Base-by-base conservation (phyloP, 106 monocot genomes). In the Dendrobium catenatum region DNA sequence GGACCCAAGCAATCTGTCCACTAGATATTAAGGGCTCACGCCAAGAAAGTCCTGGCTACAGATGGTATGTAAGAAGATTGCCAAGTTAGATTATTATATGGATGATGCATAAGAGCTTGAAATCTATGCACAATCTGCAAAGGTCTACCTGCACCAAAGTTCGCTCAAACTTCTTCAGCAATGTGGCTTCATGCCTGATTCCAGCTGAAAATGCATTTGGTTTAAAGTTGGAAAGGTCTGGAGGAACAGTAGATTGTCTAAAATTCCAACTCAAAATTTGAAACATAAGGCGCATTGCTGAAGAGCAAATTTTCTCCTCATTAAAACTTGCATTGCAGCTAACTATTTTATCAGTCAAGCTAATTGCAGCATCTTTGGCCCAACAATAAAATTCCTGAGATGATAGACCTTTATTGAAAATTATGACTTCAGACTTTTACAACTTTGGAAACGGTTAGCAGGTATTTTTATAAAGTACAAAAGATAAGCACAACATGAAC, bases 261-360 rank as follows among this genome's bases (percentile, higher is more conserved):
- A 99, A 99, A 83, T 91, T 88, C 98, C 98, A 99, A 86, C 86
- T 99, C 84, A 99, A 80, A 82, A 99, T 93, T 77, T 95, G 90
- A 79, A 88, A 87, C 98, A 99, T 99, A 22, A 99, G 87, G 5
- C 87, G 85, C 74, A 99, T 82, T 61, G 98, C 92, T 75, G 87
- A 86, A 82, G 93, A 87, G 84, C 91, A 99, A 85, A 92, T 87
- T 87, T 87, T 95, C 26, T 89, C 90, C 83, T 94, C 93, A 43
- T 88, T 27, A 76, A 78, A 0, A 85, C 82, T 82, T 70, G 86
- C 51, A 79, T 37, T 49, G 41, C 17, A 58, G 24, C 80, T 80
- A 73, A 90, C 16, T 73, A 95, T 83, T 84, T 82, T 89, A 56
- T 89, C 85, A 44, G 87, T 77, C 16, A 91, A 77, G 47, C 79